phyloP scores from a whole-genome alignment of 805 yeast genomes.

The Peterozyma toletana region DNA sequence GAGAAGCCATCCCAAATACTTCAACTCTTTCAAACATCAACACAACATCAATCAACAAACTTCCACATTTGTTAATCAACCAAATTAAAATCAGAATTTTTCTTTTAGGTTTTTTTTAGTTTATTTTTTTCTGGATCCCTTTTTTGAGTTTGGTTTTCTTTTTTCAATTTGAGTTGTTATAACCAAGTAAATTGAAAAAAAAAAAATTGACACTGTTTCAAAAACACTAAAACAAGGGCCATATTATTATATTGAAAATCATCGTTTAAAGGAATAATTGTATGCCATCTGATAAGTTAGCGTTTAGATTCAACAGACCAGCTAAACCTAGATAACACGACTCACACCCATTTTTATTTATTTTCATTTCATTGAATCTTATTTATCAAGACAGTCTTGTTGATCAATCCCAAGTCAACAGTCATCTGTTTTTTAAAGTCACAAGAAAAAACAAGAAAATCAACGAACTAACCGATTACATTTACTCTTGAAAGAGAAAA shows the following conservation, averaged over 20 bases:
- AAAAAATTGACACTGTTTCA: no score
- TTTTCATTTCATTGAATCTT: no score
- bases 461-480: background rate
- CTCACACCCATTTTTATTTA: constrained; percentile 9
- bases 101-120: no score
- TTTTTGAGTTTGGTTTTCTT: constrained; percentile 32
- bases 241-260: no score
- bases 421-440: background rate
- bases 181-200: no score
- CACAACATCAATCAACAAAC: no score
- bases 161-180: constrained; percentile 25
- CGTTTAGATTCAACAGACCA: constrained; percentile 22
- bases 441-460: background rate
- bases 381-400: background rate
- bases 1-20: no score
- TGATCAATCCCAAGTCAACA: background rate
- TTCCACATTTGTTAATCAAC: no score
- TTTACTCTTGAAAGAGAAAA: background rate
- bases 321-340: constrained; percentile 25
- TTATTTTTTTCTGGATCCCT: constrained; percentile 12
- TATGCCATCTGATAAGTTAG: constrained; percentile 21
- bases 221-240: no score
- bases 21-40: no score
- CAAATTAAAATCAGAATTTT: no score
- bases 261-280: background rate